Conservation (phyloP, 441 rosid genomes). For the Populus hybrid region DNA sequence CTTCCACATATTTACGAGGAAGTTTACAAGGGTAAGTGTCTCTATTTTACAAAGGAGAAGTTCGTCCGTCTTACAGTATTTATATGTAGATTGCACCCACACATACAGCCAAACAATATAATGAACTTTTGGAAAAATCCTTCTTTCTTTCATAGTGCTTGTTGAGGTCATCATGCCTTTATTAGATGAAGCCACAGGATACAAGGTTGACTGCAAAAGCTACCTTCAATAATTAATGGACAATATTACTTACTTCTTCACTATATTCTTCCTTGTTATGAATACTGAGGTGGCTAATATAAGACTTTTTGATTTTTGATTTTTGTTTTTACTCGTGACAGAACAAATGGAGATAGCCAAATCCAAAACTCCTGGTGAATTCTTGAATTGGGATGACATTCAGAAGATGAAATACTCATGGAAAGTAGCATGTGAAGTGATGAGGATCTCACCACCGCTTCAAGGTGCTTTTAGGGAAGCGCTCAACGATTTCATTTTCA, state of each 20-base stretch:
- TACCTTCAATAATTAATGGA: neutral
- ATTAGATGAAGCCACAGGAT: neutral
- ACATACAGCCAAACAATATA: too few relatives aligned
- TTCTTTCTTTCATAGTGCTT: neutral
- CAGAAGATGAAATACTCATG: constrained; percentile 31
- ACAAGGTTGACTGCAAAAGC: neutral
- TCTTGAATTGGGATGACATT: constrained; percentile 27
- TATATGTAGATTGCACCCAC: too few relatives aligned
- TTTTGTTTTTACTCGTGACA: neutral
- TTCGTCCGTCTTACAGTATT: too few relatives aligned
- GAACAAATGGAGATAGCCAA: constrained; percentile 26
- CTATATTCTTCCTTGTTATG: neutral
- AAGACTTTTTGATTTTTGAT: neutral
- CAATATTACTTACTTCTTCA: neutral
- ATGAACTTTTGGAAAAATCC: too few relatives aligned
- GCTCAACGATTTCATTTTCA: constrained; percentile 23
- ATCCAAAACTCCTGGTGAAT: constrained; percentile 18
- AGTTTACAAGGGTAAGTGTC: neutral
- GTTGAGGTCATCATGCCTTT: neutral
- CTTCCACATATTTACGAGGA: constrained; percentile 20
- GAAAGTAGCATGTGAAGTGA: constrained; percentile 28
- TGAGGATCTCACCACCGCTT: constrained; percentile 32
- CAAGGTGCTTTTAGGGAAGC: constrained; percentile 36
- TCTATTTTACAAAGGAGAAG: neutral
- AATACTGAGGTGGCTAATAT: neutral